Base-by-base conservation (phyloP, 2,329 filamentous ascomycete genomes). In the Arthrobotrys megalospora region DNA sequence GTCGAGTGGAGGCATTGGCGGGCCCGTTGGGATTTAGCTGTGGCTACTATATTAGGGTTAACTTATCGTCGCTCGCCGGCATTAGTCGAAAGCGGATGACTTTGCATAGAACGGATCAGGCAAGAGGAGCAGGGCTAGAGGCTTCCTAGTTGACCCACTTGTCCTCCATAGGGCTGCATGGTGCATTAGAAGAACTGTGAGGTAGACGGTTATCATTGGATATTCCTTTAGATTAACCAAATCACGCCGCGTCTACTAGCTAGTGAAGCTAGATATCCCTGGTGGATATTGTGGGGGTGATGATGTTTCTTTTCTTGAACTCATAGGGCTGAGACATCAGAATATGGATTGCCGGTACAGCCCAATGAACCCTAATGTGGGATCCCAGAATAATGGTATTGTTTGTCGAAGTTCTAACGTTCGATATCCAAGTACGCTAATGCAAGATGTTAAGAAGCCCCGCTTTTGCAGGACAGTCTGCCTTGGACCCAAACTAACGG, bases 251-350 rank as follows among this genome's bases (percentile, higher is more conserved):
- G 24, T 5, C 24, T n/a, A 36, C 34, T 36, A 36, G 34, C 34
- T 6, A 28, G 24, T 28, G 24, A 28, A 28, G 24, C 24, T 5
- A 28, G 24, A 28, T 53, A 34, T 34, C 5, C n/a, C 28, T n/a
- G 19, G 3, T 28, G 14, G 32, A 6, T 36, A 52, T 21, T 38
- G 6, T 21, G 28, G 50, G 24, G 50, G 5, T 7, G 16, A 32
- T 58, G 50, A 36, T 19, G 50, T 38, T 38, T 21, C 52, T 58
- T 41, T 58, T 60, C 36, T 43, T 41, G 1, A 28, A 43, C 14
- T 28, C 55, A 43, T 60, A 60, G 55, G 55, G 55, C 55, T 60
- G 55, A 60, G 55, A 60, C 55, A 60, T 43, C 3, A 21, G 11
- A 2, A 41, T 58, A 41, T 10, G 10, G 21, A n/a, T 45, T 45